A percentile compares a stretch with the other conserved stretches of the same genome.
Conservation (phyloP, 164 flowering plant species). For the Annona squamosa region DNA sequence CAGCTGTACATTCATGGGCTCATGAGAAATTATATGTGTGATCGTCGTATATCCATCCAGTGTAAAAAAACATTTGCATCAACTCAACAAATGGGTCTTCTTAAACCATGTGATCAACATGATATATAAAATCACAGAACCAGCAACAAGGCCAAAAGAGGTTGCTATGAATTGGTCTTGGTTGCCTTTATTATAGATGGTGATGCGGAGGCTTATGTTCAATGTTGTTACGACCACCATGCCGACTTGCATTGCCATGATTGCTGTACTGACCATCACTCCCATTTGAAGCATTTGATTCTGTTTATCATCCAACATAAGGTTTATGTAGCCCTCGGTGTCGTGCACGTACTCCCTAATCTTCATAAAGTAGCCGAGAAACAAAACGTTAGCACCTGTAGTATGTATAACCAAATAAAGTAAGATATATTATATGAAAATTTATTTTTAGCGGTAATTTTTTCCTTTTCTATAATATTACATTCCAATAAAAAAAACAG, state of each 20-base stretch:
- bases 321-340: constrained; percentile 42
- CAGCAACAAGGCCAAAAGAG: constrained; percentile 26
- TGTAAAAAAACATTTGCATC: constrained; percentile 16
- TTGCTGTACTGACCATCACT: constrained; percentile 35
- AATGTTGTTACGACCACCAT: constrained; percentile 28
- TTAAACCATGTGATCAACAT: constrained; percentile 35
- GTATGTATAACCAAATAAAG: too few species aligned
- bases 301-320: constrained; percentile 45
- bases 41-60: too few species aligned
- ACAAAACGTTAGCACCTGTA: too few species aligned
- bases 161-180: constrained; percentile 29
- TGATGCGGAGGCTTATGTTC: constrained; percentile 29
- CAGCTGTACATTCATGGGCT: too few species aligned
- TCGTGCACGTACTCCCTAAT: constrained; percentile 42
- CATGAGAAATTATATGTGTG: too few species aligned
- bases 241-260: constrained; percentile 24
- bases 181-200: constrained; percentile 20
- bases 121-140: constrained; percentile 29
- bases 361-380: constrained; percentile 6
- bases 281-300: constrained; percentile 47
- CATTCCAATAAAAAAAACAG: too few species aligned
- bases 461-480: too few species aligned
- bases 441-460: too few species aligned
- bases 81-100: constrained; percentile 28
- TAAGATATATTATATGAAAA: too few species aligned